Conservation (phyloP, 179 eudicot species). For the Spinacia oleracea region DNA sequence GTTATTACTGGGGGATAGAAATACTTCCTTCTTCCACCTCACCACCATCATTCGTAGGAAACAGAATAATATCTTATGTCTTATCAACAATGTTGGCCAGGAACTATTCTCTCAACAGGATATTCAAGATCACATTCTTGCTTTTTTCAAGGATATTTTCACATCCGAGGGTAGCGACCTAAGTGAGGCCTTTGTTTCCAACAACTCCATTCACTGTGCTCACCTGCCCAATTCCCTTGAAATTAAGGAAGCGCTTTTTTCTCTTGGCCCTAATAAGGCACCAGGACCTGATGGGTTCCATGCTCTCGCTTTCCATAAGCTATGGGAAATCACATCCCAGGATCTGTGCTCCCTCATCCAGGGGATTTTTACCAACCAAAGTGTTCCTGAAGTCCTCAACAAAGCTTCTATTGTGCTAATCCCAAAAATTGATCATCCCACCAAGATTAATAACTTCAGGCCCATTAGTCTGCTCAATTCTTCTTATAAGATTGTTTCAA, state of each 20-base stretch:
- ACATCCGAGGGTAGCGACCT: neutral
- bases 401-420: neutral
- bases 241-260: neutral
- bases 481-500: neutral
- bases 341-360: too few species aligned
- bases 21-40: too few species aligned
- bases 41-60: too few species aligned
- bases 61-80: too few species aligned
- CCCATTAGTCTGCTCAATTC: conserved; percentile 1
- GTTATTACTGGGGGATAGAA: too few species aligned
- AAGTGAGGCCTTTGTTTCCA: neutral
- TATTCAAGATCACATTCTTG: too few species aligned
- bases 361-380: too few species aligned
- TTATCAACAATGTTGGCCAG: too few species aligned
- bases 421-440: neutral
- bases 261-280: neutral
- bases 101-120: too few species aligned
- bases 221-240: neutral
- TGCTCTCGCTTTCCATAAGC: too few species aligned
- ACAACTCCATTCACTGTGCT: neutral
- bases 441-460: neutral
- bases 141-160: neutral
- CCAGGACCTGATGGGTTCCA: neutral
- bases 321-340: too few species aligned
- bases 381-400: too few species aligned